Evolutionary conservation across 1,139 yeast species (phyloP).

Genomic region (Blastobotrys illinoisensis): DNA sequence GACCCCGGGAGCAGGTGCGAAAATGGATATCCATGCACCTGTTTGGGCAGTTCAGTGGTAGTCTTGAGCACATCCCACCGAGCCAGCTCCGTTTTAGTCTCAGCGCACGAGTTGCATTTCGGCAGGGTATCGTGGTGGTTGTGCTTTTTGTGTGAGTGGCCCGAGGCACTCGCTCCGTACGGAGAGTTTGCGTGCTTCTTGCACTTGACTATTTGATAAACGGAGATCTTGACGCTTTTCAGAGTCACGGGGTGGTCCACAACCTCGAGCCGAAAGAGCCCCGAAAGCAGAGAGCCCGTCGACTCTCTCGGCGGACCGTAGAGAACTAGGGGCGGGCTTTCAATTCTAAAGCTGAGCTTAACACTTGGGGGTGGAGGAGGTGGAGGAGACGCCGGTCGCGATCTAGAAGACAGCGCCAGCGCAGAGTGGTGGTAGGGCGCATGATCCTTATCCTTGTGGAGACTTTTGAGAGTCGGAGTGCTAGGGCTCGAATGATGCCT

Average conservation of each 20-base stretch:
- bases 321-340: slow-evolving; percentile 84
- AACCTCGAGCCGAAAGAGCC: slow-evolving; percentile 44
- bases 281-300: slow-evolving; percentile 81
- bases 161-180: background rate
- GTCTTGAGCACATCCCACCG: slow-evolving; percentile 79
- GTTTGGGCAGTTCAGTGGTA: slow-evolving; percentile 48
- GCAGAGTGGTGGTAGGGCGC: background rate
- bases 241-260: slow-evolving; percentile 35
- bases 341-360: slow-evolving; percentile 58
- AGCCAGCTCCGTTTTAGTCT: slow-evolving; percentile 57
- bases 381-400: slow-evolving; percentile 9
- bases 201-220: slow-evolving; percentile 58
- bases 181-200: slow-evolving; percentile 11
- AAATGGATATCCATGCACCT: slow-evolving; percentile 85
- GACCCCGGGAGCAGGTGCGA: slow-evolving; percentile 88
- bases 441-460: slow-evolving; percentile 2
- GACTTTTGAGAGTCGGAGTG: slow-evolving; percentile 8
- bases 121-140: slow-evolving; percentile 14
- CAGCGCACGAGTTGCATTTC: slow-evolving; percentile 44
- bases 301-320: slow-evolving; percentile 77
- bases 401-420: background rate
- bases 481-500: slow-evolving; percentile 11
- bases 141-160: slow-evolving; percentile 10
- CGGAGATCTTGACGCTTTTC: slow-evolving; percentile 53
- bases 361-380: slow-evolving; percentile 22